These are phyloP conservation scores for Aspergillus carlsbadensis DNA, from an alignment of 495 filamentous ascomycete species.

Conservation along the genomic window DNA sequence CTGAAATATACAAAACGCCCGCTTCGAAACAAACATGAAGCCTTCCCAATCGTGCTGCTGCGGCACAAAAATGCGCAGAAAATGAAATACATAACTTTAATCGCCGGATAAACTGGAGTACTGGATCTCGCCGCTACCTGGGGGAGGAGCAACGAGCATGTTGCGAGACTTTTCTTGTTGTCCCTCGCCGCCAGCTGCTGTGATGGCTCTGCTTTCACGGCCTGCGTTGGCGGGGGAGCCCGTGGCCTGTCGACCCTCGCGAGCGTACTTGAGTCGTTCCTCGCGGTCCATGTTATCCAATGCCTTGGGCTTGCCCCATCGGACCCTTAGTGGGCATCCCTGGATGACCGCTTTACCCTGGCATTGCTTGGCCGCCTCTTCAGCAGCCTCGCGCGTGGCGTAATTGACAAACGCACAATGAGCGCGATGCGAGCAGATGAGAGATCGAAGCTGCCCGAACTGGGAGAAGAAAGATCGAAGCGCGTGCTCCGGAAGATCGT, in stretches of 20 bases:
- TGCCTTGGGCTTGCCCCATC: slow-evolving; percentile 90
- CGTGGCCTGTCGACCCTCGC: slow-evolving; percentile 63
- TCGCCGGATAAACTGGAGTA: slow-evolving; percentile 87
- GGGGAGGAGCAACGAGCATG: slow-evolving; percentile 71
- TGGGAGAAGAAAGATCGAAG: slow-evolving; percentile 85
- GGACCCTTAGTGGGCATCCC: slow-evolving; percentile 82
- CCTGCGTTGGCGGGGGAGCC: slow-evolving; percentile 32
- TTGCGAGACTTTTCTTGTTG: slow-evolving; percentile 45
- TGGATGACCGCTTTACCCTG: slow-evolving; percentile 81
- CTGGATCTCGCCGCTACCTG: slow-evolving; percentile 74
- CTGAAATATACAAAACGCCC: slow-evolving; percentile 44
- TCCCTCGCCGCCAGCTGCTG: slow-evolving; percentile 29
- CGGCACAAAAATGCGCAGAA: slow-evolving; percentile 8
- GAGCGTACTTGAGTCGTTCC: slow-evolving; percentile 69
- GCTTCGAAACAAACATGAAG: slow-evolving; percentile 37
- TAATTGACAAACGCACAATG: slow-evolving; percentile 98
- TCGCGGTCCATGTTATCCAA: slow-evolving; percentile 87
- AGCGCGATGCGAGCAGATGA: slow-evolving; percentile 94
- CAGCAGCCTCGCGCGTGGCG: slow-evolving; percentile 74
- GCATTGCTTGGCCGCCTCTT: slow-evolving; percentile 77
- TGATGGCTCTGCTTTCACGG: slow-evolving; percentile 33
- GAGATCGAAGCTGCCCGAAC: slow-evolving; percentile 81
- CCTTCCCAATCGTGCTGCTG: slow-evolving; percentile 11
- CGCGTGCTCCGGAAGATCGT: slow-evolving; percentile 89
- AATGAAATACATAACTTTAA: slow-evolving; percentile 39